A percentile compares a stretch with the other conserved stretches of the same genome.
phyloP scores from a whole-genome alignment of 2,329 filamentous ascomycete genomes.

The Colletotrichum euphorbiae region DNA sequence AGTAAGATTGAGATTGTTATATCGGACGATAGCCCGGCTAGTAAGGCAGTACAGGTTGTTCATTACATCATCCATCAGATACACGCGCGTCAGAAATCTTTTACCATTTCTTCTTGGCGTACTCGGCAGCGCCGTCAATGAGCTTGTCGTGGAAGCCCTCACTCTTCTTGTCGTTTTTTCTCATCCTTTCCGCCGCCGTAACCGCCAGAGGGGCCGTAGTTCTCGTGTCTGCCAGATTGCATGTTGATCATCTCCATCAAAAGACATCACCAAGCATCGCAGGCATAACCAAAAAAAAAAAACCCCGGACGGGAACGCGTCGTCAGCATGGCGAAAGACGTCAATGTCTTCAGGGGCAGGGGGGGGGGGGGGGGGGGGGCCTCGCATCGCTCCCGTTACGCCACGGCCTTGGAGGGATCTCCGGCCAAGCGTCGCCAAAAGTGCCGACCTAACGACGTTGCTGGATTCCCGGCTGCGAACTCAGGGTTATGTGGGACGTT shows the following conservation, averaged over 20 bases:
- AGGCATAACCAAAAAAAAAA: not conserved
- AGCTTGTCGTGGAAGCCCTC: constrained; percentile 35
- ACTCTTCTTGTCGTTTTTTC: constrained; percentile 22
- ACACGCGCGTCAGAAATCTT: not conserved
- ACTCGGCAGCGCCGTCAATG: constrained; percentile 32
- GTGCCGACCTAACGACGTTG: constrained; percentile 23
- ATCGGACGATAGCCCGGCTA: constrained; percentile 5
- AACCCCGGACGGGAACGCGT: too few relatives aligned
- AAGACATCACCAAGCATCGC: constrained; percentile 22
- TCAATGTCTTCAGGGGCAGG: constrained; percentile 3
- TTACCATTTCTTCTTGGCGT: constrained; percentile 39
- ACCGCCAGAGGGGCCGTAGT: constrained; percentile 33
- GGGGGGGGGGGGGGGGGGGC: too few relatives aligned
- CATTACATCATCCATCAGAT: constrained; percentile 28
- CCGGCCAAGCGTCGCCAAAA: constrained; percentile 24
- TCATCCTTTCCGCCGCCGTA: constrained; percentile 30
- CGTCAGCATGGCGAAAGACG: constrained; percentile 13
- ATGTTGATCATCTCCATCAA: constrained; percentile 16
- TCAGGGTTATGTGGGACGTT: not conserved
- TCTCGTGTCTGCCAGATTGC: constrained; percentile 34
- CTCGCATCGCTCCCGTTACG: not conserved
- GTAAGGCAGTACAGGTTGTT: constrained; percentile 29
- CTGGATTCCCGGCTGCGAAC: not conserved
- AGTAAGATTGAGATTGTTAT: constrained; percentile 3
- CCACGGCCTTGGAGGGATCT: not conserved